A percentile compares a stretch with the other conserved stretches of the same genome.
Evolutionary conservation across 2,329 filamentous ascomycete genomes (phyloP).

Genomic region (Aspergillus costaricaensis): DNA sequence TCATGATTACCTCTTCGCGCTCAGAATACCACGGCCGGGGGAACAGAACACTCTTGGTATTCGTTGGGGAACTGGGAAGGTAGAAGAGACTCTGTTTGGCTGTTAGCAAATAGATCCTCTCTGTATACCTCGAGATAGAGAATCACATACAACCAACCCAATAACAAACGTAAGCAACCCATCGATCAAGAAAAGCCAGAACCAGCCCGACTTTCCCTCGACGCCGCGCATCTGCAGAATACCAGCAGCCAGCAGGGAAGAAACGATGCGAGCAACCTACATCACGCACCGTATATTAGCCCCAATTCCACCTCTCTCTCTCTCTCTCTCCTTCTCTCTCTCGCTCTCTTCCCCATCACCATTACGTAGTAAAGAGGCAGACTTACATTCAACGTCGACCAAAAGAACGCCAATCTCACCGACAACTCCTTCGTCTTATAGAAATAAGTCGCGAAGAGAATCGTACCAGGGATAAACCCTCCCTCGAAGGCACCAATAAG

Average conservation of each 20-base stretch:
- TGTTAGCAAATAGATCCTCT: neutral
- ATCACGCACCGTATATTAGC: too few species aligned
- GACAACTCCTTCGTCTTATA: constrained; percentile 46
- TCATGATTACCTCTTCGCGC: constrained; percentile 33
- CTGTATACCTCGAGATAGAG: constrained; percentile 10
- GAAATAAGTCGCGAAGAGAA: constrained; percentile 47
- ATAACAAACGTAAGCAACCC: constrained; percentile 47
- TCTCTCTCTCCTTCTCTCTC: too few species aligned
- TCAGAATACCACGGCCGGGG: constrained; percentile 30
- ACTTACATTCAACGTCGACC: constrained; percentile 41
- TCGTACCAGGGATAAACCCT: constrained; percentile 38
- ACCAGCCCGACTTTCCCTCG: constrained; percentile 46
- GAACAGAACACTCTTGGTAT: constrained; percentile 27
- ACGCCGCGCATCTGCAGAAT: constrained; percentile 47
- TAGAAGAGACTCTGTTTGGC: constrained; percentile 27
- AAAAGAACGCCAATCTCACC: constrained; percentile 46
- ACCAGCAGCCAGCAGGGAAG: constrained; percentile 42
- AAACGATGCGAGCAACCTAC: constrained; percentile 36
- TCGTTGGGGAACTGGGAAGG: constrained; percentile 31
- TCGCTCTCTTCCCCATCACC: too few species aligned
- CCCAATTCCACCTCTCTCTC: too few species aligned
- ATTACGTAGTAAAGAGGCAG: neutral
- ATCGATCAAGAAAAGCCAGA: constrained; percentile 47
- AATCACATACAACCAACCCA: constrained; percentile 36
- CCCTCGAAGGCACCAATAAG: constrained; percentile 46